Evolutionary conservation across 208 protist species (phyloP), one percentile per base, ranked within the genome.

Genomic region (Wallacemonas sp.): DNA sequence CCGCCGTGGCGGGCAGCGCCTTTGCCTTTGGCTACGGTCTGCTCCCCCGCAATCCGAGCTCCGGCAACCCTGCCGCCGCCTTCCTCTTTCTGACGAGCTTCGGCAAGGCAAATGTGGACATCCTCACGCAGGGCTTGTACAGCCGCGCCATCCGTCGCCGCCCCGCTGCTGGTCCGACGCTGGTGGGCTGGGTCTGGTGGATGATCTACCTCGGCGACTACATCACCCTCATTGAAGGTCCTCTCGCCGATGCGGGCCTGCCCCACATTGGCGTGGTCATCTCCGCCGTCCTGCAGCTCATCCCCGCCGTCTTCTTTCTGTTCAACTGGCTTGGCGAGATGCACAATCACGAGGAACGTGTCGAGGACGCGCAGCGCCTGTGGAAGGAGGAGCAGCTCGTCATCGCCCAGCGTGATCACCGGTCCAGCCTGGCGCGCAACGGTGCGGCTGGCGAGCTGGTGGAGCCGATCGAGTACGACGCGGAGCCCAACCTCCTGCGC

Each of bases 321-420:
- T 76, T 86, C 50, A 93, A 93, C 70, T 79, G 72, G 78, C 79
- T 82, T 57, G 87, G 67, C 1, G 87, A 93, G 81, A 57, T 76
- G 65, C 62, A 29, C 23, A 90, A 93, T 65, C 72, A 65, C 4
- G 77, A 67, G 36, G 85, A 91, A 39, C 85, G 77, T 32, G 25
- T 69, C 20, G 70, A 77, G 36, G 84, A 91, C 68, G 59, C 50
- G 23, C 59, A 72, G 63, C 57, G 72, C 14, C 48, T 79, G 4
- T 71, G 68, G 38, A 65, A 69, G 48, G 55, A 76, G 62, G 52
- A 59, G 52, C 8, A 18, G 0, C 52, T 59, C 10, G 29, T 59
- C 18, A 5, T 25, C 31, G 52, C 52, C 8, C 26, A 59, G 31
- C 52, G 20, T 29, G n/a, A n/a, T 18, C 52, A 59, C 14, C 31